phyloP scores from a whole-genome alignment of 805 yeast genomes.

The Priceomyces medius region DNA sequence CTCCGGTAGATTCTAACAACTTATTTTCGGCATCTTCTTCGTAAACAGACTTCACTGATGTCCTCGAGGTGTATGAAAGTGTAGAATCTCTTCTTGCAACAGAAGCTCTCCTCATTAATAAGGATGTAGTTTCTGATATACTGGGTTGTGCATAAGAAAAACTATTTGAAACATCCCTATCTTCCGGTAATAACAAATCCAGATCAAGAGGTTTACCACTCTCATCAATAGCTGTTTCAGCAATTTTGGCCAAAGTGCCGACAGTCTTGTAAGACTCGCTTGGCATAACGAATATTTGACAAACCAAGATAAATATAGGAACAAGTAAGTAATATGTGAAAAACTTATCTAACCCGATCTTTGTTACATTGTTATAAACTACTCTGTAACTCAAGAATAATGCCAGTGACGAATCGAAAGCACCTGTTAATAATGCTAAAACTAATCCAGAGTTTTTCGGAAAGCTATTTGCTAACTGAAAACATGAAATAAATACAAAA shows the following conservation, averaged over 20 bases:
- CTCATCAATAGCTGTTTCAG: slow-evolving; percentile 73
- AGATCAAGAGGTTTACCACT: slow-evolving; percentile 57
- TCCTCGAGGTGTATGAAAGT: slow-evolving; percentile 26
- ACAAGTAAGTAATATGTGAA: slow-evolving; percentile 68
- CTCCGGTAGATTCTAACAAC: slow-evolving; percentile 54
- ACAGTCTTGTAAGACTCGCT: slow-evolving; percentile 67
- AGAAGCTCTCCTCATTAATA: slow-evolving; percentile 36
- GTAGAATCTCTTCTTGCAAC: slow-evolving; percentile 31
- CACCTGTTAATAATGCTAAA: slow-evolving; percentile 85
- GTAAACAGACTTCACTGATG: slow-evolving; percentile 56
- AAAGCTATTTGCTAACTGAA: slow-evolving; percentile 83
- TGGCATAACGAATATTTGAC: slow-evolving; percentile 83
- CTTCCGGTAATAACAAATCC: slow-evolving; percentile 40
- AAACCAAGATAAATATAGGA: slow-evolving; percentile 71
- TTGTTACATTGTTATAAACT: slow-evolving; percentile 46
- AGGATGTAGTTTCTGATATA: slow-evolving; percentile 41
- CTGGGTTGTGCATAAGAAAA: slow-evolving; percentile 26
- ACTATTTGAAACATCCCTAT: slow-evolving; percentile 21
- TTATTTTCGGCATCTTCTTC: slow-evolving; percentile 65
- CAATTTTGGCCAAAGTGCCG: slow-evolving; percentile 64
- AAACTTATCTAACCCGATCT: slow-evolving; percentile 53
- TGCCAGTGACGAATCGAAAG: slow-evolving; percentile 91
- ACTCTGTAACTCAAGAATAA: slow-evolving; percentile 74
- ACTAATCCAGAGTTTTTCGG: slow-evolving; percentile 80
- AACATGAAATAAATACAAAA: slow-evolving; percentile 84